Evolutionary conservation across 202 grass and related monocot genomes (phyloP), one percentile per base, ranked within the genome.

Genomic region (Saccharum hybrid): DNA sequence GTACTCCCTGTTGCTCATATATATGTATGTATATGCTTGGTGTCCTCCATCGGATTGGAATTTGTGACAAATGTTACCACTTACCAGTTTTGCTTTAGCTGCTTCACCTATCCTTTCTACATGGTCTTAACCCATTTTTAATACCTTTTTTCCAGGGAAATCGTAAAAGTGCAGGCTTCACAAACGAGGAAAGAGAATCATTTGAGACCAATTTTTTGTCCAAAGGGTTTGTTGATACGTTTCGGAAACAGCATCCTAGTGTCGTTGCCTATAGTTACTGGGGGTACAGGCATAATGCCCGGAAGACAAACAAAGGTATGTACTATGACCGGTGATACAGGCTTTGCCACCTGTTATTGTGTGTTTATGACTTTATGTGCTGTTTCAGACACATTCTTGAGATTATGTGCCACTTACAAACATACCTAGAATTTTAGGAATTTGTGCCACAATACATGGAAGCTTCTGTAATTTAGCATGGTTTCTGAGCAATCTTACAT

Each of bases 261-360:
- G 92, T 81, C 7, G 90, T 98, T 43, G 92, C 67, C 3, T 98
- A 98, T 77, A 95, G 87, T 72, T 95, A 98, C 70, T 98, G 96
- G 96, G 96, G 96, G 38, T 95, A 95, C 69, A 90, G 96, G 73
- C 75, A 87, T 62, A 92, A 81, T 22, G 71, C 5, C 8, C 85
- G 96, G 49, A 98, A 98, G 85, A 80, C 81, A 67, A 98, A 98
- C 67, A 95, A 87, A 95, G 96, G 96, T 97, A 93, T 63, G 16
- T 23, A 37, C 41, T 64, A 14, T 67, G 10, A 19, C 18, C 15
- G 12, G 5, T 56, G 49, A 78, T 33, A 68, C 63, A 39, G 66
- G 21, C 54, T 18, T 63, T 76, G 68, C 6, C 34, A 22, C 56
- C 13, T 28, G 37, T 7, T 62, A 63, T 42, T 62, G 6, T 18